Evolutionary conservation across 2,329 filamentous ascomycete species (phyloP), one percentile per base, ranked within the genome.

Genomic region (Ilyonectria destructans): DNA sequence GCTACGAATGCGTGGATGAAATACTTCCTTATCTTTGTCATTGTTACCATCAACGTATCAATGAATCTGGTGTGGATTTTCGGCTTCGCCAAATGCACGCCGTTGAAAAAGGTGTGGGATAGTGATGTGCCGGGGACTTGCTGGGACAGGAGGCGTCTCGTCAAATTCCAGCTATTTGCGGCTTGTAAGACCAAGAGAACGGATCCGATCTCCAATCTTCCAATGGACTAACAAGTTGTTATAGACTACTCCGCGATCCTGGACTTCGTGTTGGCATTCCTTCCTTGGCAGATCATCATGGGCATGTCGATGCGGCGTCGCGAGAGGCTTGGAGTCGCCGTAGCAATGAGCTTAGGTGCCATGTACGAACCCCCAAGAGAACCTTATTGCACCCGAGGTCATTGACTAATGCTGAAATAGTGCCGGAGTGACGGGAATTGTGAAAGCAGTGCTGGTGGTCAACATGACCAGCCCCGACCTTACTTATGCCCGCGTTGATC

Each of bases 41-140:
- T 82, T 7, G 73, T 80, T 67, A 72, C 78, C 9, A 75, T 80
- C 61, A 81, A 81, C 48, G 21, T 78, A 8, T 77, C 76, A 0
- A 78, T 81, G 72, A 81, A 81, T 52, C 31, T 80, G 29, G 73
- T 80, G 2, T 80, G 78, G 78, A 76, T 80, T 5, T 80, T 80
- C 46, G 79, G 77, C 5, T 73, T 79, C 23, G 71, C 74, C 21
- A 81, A 80, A 60, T 80, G 79, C 66, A 74, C 71, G 2, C 79
- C 79, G 5, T 45, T 78, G 2, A 62, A 63, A 15, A 78, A 68
- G 40, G 78, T 80, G 0, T 76, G 67, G 58, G 77, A 80, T 51
- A 58, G 45, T 4, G 63, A 10, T 0, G 75, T 79, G 0, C 68
- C 70, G 0, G 79, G 79, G 6, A 74, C 72, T 3, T 80, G 79